phyloP scores from a whole-genome alignment of 2,329 filamentous ascomycete species.

The Ceratocystis papillata region DNA sequence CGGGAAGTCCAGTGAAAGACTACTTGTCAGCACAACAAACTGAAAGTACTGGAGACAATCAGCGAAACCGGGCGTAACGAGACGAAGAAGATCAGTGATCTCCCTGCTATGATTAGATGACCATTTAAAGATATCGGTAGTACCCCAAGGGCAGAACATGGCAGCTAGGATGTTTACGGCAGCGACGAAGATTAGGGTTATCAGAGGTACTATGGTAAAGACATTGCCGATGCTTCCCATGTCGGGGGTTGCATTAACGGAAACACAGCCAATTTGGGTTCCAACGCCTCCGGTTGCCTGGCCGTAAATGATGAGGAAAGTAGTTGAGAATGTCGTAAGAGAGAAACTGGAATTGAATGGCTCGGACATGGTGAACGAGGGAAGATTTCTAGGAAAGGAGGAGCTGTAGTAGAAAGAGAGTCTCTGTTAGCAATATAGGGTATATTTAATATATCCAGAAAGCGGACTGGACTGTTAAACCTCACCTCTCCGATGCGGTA shows the following conservation, averaged over 20 bases:
- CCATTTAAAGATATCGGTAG: conserved; percentile 83
- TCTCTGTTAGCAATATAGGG: not conserved
- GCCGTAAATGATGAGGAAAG: conserved; percentile 64
- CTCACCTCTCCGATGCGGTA: conserved; percentile 36
- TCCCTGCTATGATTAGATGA: conserved; percentile 96
- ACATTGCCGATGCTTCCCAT: conserved; percentile 60
- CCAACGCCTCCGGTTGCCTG: conserved; percentile 46
- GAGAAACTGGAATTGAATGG: conserved; percentile 73
- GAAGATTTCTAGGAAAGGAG: conserved; percentile 41
- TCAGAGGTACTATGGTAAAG: conserved; percentile 64
- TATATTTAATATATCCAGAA: not conserved
- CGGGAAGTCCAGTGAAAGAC: conserved; percentile 76
- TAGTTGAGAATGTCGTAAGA: conserved; percentile 70
- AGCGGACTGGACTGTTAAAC: not conserved
- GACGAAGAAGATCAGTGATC: conserved; percentile 65
- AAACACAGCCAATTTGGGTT: conserved; percentile 61
- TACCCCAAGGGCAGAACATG: conserved; percentile 89
- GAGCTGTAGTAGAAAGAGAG: conserved; percentile 28
- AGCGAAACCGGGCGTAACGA: conserved; percentile 91
- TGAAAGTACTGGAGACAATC: conserved; percentile 97
- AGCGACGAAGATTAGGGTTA: conserved; percentile 68
- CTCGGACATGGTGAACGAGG: conserved; percentile 62
- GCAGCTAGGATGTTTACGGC: conserved; percentile 73
- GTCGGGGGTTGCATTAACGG: conserved; percentile 71
- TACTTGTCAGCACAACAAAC: conserved; percentile 79